A percentile compares a stretch with the other conserved stretches of the same genome.
phyloP scores from a whole-genome alignment of 768 basidiomycete species.

The Russula foetens region DNA sequence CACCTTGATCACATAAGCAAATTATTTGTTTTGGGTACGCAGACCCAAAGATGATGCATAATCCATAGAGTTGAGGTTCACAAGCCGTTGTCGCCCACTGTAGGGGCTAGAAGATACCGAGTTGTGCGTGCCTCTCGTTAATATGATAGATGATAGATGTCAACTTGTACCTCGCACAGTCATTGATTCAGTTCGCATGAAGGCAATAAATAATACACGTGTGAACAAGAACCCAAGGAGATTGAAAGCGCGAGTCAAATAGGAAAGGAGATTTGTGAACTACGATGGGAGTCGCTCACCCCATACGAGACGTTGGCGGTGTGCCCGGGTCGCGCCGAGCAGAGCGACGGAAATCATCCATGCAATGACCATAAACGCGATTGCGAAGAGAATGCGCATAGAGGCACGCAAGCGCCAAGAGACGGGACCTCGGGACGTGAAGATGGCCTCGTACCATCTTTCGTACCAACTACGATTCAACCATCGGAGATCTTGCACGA shows the following conservation, averaged over 20 bases:
- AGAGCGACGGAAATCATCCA: constrained; percentile 54
- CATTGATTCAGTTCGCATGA: neutral
- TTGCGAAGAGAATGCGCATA: constrained; percentile 36
- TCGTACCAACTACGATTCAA: constrained; percentile 72
- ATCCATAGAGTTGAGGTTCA: too few relatives aligned
- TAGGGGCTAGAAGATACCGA: too few relatives aligned
- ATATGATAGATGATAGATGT: too few relatives aligned
- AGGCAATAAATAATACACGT: neutral
- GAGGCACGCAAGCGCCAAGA: constrained; percentile 61
- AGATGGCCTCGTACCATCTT: constrained; percentile 66
- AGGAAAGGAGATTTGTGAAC: constrained; percentile 6
- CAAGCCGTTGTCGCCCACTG: too few relatives aligned
- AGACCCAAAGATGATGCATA: constrained; percentile 36
- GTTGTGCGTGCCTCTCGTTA: too few relatives aligned
- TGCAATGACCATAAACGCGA: constrained; percentile 47
- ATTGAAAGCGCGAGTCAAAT: neutral
- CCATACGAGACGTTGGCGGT: constrained; percentile 70
- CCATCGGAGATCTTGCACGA: constrained; percentile 63
- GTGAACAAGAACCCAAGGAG: neutral
- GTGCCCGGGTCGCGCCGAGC: constrained; percentile 62
- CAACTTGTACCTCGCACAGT: neutral
- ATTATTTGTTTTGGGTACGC: constrained; percentile 85
- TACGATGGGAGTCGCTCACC: constrained; percentile 71
- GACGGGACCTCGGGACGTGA: constrained; percentile 64
- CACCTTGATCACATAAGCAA: constrained; percentile 47